phyloP scores from a whole-genome alignment of 177 flowering plant species.

The Vitis hybrid region DNA sequence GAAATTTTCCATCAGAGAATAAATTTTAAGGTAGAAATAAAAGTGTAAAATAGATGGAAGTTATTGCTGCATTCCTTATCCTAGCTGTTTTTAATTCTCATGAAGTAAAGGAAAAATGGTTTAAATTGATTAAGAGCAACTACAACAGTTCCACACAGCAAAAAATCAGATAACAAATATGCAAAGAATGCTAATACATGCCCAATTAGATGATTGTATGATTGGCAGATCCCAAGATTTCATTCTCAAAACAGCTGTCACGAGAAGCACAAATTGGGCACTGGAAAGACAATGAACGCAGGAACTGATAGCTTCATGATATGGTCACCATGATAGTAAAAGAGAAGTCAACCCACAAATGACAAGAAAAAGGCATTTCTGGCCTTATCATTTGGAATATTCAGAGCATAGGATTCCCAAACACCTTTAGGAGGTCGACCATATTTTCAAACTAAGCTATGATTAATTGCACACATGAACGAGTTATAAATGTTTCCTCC shows the following conservation, averaged over 20 bases:
- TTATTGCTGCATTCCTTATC: too few relatives aligned
- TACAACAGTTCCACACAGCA: too few relatives aligned
- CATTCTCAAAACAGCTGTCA: not conserved
- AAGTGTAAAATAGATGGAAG: too few relatives aligned
- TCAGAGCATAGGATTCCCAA: slow-evolving; percentile 17
- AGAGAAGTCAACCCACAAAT: slow-evolving; percentile 10
- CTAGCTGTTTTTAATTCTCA: too few relatives aligned
- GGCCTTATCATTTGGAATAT: not conserved
- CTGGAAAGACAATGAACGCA: not conserved
- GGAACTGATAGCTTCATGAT: not conserved
- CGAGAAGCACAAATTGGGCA: not conserved
- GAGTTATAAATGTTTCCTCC: not conserved
- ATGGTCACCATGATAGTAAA: not conserved
- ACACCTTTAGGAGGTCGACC: slow-evolving; percentile 6
- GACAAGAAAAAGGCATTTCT: not conserved
- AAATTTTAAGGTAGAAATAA: too few relatives aligned
- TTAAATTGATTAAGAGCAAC: too few relatives aligned
- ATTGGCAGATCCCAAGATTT: too few relatives aligned
- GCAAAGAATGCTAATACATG: too few relatives aligned
- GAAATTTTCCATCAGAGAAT: too few relatives aligned
- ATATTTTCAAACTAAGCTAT: slow-evolving; percentile 11
- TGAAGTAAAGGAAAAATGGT: too few relatives aligned
- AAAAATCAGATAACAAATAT: too few relatives aligned
- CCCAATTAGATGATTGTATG: too few relatives aligned
- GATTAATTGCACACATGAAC: not conserved